Evolutionary conservation across 768 basidiomycete species (phyloP).

Genomic region (Mycena latifolia): DNA sequence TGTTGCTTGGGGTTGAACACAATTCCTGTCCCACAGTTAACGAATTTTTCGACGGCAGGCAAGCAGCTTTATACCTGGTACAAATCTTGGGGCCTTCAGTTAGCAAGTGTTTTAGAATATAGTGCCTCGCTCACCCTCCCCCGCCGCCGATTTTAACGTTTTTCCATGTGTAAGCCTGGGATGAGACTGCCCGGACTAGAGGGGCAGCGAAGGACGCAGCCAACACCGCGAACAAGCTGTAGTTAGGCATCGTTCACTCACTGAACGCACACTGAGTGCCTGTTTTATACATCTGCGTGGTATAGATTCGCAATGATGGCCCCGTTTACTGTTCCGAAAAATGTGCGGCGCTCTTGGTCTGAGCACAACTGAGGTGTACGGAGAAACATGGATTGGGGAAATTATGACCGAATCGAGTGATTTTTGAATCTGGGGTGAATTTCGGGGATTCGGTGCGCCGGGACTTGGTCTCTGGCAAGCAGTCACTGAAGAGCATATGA

Average conservation of each 20-base stretch:
- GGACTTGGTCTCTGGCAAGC: not conserved
- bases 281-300: constrained; percentile 25
- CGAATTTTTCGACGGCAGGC: constrained; percentile 57
- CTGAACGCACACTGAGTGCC: not conserved
- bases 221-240: constrained; percentile 48
- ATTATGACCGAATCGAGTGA: constrained; percentile 8
- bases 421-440: constrained; percentile 17
- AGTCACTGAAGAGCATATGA: not conserved
- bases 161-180: constrained; percentile 67
- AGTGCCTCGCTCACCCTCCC: constrained; percentile 32
- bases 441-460: constrained; percentile 21
- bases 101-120: constrained; percentile 4
- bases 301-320: no score
- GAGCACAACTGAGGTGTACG: not conserved
- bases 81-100: constrained; percentile 23
- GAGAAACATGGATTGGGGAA: constrained; percentile 13
- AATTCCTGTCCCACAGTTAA: constrained; percentile 54
- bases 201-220: constrained; percentile 42
- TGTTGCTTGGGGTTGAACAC: constrained; percentile 72
- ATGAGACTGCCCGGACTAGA: constrained; percentile 48
- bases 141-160: constrained; percentile 65
- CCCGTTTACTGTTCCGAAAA: constrained; percentile 21
- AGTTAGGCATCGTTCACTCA: constrained; percentile 45
- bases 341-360: constrained; percentile 21
- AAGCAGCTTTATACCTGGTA: constrained; percentile 47